phyloP scores from a whole-genome alignment of 1,284 basidiomycete genomes.

The Agroathelia rolfsii region DNA sequence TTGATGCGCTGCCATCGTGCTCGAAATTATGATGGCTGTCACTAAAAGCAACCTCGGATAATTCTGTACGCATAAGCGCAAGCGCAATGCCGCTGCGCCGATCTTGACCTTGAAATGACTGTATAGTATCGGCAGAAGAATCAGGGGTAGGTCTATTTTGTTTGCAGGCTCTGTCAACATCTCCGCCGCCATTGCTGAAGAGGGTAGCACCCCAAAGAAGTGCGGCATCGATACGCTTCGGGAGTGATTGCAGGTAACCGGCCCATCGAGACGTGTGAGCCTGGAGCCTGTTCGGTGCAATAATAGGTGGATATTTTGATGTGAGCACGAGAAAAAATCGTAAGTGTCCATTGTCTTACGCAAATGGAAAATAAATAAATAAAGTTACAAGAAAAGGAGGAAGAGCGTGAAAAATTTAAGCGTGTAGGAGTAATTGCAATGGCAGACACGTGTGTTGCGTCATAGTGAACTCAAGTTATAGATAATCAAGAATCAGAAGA shows the following conservation, averaged over 20 bases:
- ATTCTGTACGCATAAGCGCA: no score
- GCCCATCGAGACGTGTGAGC: constrained; percentile 50
- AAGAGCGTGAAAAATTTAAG: no score
- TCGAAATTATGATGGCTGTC: no score
- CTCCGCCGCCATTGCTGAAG: constrained; percentile 13
- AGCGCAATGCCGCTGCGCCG: no score
- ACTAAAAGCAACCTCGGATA: no score
- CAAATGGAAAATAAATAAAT: constrained; percentile 8
- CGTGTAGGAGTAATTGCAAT: no score
- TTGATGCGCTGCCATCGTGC: no score
- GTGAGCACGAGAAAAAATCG: constrained; percentile 10
- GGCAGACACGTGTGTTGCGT: constrained; percentile 6
- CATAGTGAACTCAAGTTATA: not conserved
- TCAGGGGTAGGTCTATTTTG: no score
- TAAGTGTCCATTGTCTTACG: no score
- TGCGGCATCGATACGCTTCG: constrained; percentile 45
- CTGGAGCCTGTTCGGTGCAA: constrained; percentile 21
- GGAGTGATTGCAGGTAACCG: constrained; percentile 61
- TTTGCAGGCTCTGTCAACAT: constrained; percentile 2
- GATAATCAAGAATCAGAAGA: not conserved
- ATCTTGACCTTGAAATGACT: no score
- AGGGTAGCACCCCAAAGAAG: constrained; percentile 44
- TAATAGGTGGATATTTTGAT: constrained; percentile 8
- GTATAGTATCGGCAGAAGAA: no score
- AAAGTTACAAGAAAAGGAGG: constrained; percentile 9